phyloP scores from a whole-genome alignment of 257 asterid genomes.

The Ajuga chamaepitys region DNA sequence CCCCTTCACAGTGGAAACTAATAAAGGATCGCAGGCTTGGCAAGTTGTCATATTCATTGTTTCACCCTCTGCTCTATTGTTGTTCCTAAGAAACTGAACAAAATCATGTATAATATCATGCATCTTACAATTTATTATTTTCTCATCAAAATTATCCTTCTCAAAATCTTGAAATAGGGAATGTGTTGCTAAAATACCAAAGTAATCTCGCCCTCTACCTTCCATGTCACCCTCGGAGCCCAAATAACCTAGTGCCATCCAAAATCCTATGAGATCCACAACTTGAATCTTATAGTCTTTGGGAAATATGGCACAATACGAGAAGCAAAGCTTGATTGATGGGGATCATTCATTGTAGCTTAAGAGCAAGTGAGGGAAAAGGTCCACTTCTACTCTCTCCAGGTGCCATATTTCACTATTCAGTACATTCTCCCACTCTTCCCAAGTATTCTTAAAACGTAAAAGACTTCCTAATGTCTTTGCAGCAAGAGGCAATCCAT shows the following conservation, averaged over 20 bases:
- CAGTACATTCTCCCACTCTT: slow-evolving; percentile 39
- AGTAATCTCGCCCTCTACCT: slow-evolving; percentile 18
- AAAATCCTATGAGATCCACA: slow-evolving; percentile 22
- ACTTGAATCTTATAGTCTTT: slow-evolving; percentile 29
- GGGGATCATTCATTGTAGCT: slow-evolving; percentile 28
- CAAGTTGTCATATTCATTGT: too few species aligned
- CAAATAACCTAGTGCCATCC: slow-evolving; percentile 35
- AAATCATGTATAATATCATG: slow-evolving; percentile 15
- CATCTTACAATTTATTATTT: background rate
- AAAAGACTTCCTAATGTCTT: slow-evolving; percentile 27
- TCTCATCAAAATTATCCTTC: background rate
- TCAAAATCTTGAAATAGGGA: slow-evolving; percentile 4
- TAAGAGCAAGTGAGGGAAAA: slow-evolving; percentile 13
- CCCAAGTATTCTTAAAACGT: slow-evolving; percentile 13
- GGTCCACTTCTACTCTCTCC: slow-evolving; percentile 17
- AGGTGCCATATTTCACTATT: too few species aligned
- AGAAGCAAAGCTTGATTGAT: slow-evolving; percentile 26
- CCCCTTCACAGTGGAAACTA: background rate
- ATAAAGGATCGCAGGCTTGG: too few species aligned
- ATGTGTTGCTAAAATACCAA: background rate
- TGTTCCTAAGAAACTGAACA: background rate
- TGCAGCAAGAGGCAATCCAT: slow-evolving; percentile 38
- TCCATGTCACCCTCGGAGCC: background rate
- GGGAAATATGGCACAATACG: slow-evolving; percentile 38
- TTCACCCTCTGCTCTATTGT: background rate